phyloP scores from a whole-genome alignment of 1,284 basidiomycete species.

The Ustilago tritici region DNA sequence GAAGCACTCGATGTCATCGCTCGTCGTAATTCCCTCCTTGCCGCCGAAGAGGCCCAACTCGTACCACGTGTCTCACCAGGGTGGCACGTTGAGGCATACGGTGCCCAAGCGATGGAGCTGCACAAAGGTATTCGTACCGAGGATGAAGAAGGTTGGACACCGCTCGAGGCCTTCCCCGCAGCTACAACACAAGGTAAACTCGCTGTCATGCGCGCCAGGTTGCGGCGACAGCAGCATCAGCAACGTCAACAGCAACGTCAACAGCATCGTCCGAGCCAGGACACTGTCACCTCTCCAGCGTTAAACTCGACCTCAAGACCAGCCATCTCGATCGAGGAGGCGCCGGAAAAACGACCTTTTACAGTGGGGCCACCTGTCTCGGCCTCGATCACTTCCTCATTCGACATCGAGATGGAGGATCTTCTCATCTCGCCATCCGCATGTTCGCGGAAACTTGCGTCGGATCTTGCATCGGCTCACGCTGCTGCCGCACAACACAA shows the following conservation, averaged over 20 bases:
- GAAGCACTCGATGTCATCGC: constrained; percentile 14
- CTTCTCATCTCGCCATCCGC: background rate
- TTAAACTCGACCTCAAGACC: background rate
- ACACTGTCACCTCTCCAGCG: background rate
- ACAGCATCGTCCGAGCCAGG: background rate
- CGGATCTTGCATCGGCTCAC: background rate
- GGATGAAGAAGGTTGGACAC: constrained; percentile 57
- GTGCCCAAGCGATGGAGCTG: constrained; percentile 51
- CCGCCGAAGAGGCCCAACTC: constrained; percentile 15
- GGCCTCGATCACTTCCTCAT: background rate
- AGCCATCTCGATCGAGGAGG: constrained; percentile 15
- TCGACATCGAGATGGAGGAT: constrained; percentile 19
- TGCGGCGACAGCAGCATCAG: constrained; percentile 18
- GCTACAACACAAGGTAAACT: constrained; percentile 35
- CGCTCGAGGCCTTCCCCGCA: constrained; percentile 50
- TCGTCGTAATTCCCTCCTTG: constrained; percentile 11
- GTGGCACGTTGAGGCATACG: constrained; percentile 55
- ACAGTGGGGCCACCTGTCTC: background rate
- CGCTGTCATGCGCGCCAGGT: constrained; percentile 29
- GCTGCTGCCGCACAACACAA: background rate
- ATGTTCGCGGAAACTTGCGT: background rate
- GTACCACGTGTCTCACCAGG: constrained; percentile 55
- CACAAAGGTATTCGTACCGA: constrained; percentile 43
- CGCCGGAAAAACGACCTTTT: background rate
- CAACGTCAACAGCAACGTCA: constrained; percentile 15